A percentile compares a stretch with the other conserved stretches of the same genome.
phyloP scores from a whole-genome alignment of 768 basidiomycete genomes.

The Mycena belliarum region DNA sequence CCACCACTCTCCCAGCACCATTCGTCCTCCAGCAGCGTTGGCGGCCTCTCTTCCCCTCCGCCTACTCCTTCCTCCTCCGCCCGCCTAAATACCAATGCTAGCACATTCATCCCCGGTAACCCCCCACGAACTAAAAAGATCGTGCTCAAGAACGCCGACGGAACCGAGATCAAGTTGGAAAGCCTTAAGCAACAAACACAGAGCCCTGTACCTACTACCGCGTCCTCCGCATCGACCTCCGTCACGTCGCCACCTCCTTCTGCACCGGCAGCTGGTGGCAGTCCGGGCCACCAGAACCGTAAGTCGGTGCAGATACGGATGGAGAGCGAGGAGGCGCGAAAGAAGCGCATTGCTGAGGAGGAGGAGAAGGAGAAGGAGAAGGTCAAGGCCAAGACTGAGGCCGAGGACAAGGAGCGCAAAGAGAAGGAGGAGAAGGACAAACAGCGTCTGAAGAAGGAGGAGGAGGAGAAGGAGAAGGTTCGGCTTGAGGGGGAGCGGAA shows the following conservation, averaged over 20 bases:
- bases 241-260: conserved; percentile 29
- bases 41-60: conserved; percentile 61
- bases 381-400: conserved; percentile 32
- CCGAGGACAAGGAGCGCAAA: conserved; percentile 43
- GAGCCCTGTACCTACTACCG: conserved; percentile 40
- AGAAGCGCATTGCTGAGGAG: conserved; percentile 48
- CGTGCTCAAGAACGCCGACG: conserved; percentile 64
- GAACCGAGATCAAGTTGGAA: conserved; percentile 63
- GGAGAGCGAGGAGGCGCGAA: conserved; percentile 59
- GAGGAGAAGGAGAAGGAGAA: conserved; percentile 38
- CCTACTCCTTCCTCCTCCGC: conserved; percentile 65
- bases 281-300: conserved; percentile 40
- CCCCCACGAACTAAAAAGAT: conserved; percentile 40
- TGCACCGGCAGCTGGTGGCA: conserved; percentile 31
- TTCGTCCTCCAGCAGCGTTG: conserved; percentile 46
- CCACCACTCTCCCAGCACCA: conserved; percentile 47
- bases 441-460: conserved; percentile 36
- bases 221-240: conserved; percentile 36
- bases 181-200: conserved; percentile 45
- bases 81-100: conserved; percentile 64
- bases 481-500: conserved; percentile 30
- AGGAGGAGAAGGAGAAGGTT: conserved; percentile 35
- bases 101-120: conserved; percentile 62
- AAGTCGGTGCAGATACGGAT: conserved; percentile 54
- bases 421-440: conserved; percentile 43